These are phyloP conservation scores for Botrytis fabae DNA, from an alignment of 2,329 filamentous ascomycete species.

Conservation along the genomic window DNA sequence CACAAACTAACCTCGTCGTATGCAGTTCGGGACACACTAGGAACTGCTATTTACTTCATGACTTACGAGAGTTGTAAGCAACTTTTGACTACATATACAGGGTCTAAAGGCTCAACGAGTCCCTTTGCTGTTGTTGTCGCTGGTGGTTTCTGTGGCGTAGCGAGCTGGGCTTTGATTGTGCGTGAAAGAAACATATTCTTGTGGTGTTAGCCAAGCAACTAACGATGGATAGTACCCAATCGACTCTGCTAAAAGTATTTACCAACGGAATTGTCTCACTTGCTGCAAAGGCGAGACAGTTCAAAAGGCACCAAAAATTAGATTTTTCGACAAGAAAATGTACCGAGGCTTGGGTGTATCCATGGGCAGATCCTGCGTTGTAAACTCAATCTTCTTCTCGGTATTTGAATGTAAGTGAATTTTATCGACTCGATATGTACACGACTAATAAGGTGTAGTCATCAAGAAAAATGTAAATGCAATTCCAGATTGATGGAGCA, in stretches of 20 bases:
- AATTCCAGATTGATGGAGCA: slow-evolving; percentile 36
- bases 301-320: slow-evolving; percentile 67
- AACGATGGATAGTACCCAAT: slow-evolving; percentile 51
- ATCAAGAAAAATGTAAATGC: slow-evolving; percentile 62
- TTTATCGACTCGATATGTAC: background rate
- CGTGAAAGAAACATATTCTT: background rate
- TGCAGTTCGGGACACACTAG: slow-evolving; percentile 76
- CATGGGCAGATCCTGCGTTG: slow-evolving; percentile 76
- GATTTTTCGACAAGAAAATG: slow-evolving; percentile 75
- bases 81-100: slow-evolving; percentile 70
- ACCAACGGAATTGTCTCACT: slow-evolving; percentile 77
- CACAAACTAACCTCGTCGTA: slow-evolving; percentile 23
- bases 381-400: slow-evolving; percentile 89
- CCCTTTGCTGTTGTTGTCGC: slow-evolving; percentile 77
- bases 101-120: slow-evolving; percentile 72
- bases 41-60: slow-evolving; percentile 84
- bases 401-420: slow-evolving; percentile 63
- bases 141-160: slow-evolving; percentile 77
- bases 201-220: slow-evolving; percentile 10
- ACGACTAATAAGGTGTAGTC: slow-evolving; percentile 40
- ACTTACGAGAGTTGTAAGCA: slow-evolving; percentile 88
- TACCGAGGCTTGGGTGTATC: slow-evolving; percentile 82
- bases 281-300: slow-evolving; percentile 65
- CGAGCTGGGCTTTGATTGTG: slow-evolving; percentile 66
- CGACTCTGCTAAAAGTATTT: slow-evolving; percentile 82